A percentile compares a stretch with the other conserved stretches of the same genome.
phyloP scores from a whole-genome alignment of 176 grass and related monocot species.

The Juncus effusus region DNA sequence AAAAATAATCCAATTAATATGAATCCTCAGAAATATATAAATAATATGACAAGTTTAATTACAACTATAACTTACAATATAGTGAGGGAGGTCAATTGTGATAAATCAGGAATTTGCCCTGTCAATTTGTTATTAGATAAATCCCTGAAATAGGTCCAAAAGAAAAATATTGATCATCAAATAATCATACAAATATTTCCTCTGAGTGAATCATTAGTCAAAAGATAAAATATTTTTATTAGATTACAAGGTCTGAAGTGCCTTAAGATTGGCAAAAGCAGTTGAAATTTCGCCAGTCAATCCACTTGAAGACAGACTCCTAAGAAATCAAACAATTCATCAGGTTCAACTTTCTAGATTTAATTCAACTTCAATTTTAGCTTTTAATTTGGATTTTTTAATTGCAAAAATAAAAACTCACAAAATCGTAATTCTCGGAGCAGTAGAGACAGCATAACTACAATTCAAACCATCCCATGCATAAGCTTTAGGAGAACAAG shows the following conservation, averaged over 20 bases:
- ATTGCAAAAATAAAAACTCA: constrained; percentile 32
- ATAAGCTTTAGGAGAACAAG: constrained; percentile 39
- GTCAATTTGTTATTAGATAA: constrained; percentile 62
- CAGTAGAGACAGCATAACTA: constrained; percentile 33
- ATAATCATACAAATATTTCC: neutral
- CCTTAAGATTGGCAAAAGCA: constrained; percentile 38
- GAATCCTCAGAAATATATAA: neutral
- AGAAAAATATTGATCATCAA: neutral
- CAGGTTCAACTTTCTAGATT: neutral
- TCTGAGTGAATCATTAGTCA: neutral
- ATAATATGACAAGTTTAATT: neutral
- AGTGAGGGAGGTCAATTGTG: constrained; percentile 30
- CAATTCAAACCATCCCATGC: constrained; percentile 53
- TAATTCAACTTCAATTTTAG: neutral
- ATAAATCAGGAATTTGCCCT: constrained; percentile 50
- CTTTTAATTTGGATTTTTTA: neutral
- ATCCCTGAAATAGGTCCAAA: constrained; percentile 42
- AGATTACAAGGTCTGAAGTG: constrained; percentile 42
- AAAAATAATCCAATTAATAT: neutral
- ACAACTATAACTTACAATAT: constrained; percentile 43
- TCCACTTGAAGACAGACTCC: constrained; percentile 42
- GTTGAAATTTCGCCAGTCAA: constrained; percentile 39
- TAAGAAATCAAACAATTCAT: constrained; percentile 22
- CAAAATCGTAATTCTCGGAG: constrained; percentile 42
- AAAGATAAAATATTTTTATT: neutral